These are phyloP conservation scores for Chalciporus sphaerocephalus DNA, from an alignment of 768 basidiomycete species.

Conservation along the genomic window DNA sequence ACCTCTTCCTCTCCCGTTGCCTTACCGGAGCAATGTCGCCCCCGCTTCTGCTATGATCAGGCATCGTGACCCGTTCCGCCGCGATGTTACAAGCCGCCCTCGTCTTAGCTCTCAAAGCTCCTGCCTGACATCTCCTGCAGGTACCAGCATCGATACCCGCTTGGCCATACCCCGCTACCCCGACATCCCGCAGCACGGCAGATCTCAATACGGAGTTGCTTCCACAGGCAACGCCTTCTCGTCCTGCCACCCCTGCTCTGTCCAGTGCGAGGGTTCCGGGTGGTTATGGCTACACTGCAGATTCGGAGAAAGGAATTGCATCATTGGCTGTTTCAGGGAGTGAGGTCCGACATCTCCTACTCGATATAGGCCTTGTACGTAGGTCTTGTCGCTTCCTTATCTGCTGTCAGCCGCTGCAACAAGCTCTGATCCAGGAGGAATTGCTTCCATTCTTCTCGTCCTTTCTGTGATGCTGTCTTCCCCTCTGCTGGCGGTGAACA, in stretches of 20 bases:
- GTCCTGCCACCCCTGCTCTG: conserved; percentile 50
- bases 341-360: conserved; percentile 53
- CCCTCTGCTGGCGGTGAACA: conserved; percentile 59
- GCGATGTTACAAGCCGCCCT: conserved; percentile 44
- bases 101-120: conserved; percentile 66
- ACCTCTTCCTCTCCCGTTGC: conserved; percentile 51
- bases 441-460: conserved; percentile 47
- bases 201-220: conserved; percentile 43
- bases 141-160: conserved; percentile 54
- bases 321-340: conserved; percentile 42
- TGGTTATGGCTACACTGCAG: conserved; percentile 60
- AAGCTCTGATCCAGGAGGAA: conserved; percentile 37
- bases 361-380: conserved; percentile 41
- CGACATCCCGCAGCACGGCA: conserved; percentile 35
- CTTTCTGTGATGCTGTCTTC: conserved; percentile 66
- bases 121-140: conserved; percentile 65
- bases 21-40: conserved; percentile 45
- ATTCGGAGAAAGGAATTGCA: conserved; percentile 52
- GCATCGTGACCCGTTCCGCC: conserved; percentile 61
- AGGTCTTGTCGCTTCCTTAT: conserved; percentile 67
- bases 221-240: conserved; percentile 36
- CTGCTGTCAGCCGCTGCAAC: conserved; percentile 39
- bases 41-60: conserved; percentile 41
- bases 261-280: conserved; percentile 60
- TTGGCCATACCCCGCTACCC: conserved; percentile 64